phyloP scores from a whole-genome alignment of 164 flowering plant genomes.

The Vitis rupestris region DNA sequence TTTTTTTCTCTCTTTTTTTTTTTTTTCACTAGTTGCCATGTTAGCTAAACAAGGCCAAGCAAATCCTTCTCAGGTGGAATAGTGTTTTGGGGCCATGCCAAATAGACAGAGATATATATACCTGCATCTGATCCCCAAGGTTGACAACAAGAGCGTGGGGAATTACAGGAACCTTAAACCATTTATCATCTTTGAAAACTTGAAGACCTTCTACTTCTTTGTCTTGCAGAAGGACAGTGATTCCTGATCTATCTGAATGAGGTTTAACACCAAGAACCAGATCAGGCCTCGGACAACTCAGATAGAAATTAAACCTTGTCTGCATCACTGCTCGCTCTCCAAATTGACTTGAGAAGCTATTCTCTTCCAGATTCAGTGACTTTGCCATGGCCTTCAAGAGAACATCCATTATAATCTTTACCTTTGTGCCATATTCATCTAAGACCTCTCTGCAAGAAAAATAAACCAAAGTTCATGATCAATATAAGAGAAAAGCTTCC shows the following conservation, averaged over 20 bases:
- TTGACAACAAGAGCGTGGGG: slow-evolving; percentile 31
- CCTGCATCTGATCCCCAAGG: slow-evolving; percentile 26
- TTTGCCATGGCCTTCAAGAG: slow-evolving; percentile 33
- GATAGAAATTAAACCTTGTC: slow-evolving; percentile 44
- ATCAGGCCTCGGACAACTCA: slow-evolving; percentile 44
- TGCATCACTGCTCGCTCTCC: slow-evolving; percentile 13
- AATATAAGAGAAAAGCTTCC: no score
- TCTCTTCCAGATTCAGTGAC: slow-evolving; percentile 29
- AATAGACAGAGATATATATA: background rate
- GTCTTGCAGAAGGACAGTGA: slow-evolving; percentile 40
- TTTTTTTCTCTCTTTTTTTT: no score
- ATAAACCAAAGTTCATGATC: no score
- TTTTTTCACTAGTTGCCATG: no score
- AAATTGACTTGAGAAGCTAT: slow-evolving; percentile 24
- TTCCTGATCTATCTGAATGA: slow-evolving; percentile 35
- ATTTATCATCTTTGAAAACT: slow-evolving; percentile 25
- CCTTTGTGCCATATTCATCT: slow-evolving; percentile 28
- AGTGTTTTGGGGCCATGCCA: no score
- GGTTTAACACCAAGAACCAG: slow-evolving; percentile 33
- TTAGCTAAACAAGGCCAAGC: no score
- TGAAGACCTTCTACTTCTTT: slow-evolving; percentile 44
- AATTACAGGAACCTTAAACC: slow-evolving; percentile 31
- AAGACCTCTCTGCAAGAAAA: slow-evolving; percentile 26
- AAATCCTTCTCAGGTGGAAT: no score
- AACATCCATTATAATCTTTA: slow-evolving; percentile 9